Base-by-base conservation (phyloP, 2,329 filamentous ascomycete species). In the Hymenoscyphus scutula region DNA sequence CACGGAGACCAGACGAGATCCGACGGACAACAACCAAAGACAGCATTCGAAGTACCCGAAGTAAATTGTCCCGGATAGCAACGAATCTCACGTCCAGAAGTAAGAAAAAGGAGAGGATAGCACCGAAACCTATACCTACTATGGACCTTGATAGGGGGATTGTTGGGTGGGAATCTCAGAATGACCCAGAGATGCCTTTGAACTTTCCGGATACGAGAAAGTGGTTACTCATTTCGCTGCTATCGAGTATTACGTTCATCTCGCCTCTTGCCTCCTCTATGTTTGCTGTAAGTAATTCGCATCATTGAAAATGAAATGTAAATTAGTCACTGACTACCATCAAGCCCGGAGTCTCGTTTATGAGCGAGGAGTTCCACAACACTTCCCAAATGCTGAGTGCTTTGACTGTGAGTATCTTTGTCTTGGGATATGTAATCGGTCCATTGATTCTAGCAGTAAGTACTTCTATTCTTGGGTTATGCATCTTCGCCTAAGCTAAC, bases 131-230 rank as follows among this genome's bases (percentile, higher is more conserved):
- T 30, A 63, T 75, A n/a, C 84, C 83, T 0, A 66, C 80, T 30
- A 80, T 78, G 19, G 78, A 87, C 66, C 79, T 87, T 23, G 77
- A 77, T 59, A 75, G 74, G 1, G 81, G 80, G n/a, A 70, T 87
- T 62, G 81, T 87, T 19, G 85, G 84, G 38, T 87, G 85, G 85
- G 84, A 87, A 3, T 73, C 77, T 41, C 81, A 84, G 69, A 78
- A 82, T 60, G 85, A 88, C 69, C 83, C 83, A 0, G 74, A 76
- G 2, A 83, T 84, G 74, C 85, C 85, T 1, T 77, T 85, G 67
- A 87, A 88, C 72, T 87, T 72, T 25, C 59, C 69, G 1, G 64
- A 70, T 10, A 53, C 32, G 1, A 64, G 68, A n/a, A 74, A 74
- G 66, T 72, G 71, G 68, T 19, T 72, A n/a, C 58, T 73, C 17